These are phyloP conservation scores for Cryphonectria nitschkei DNA, from an alignment of 2,329 filamentous ascomycete genomes.

Conservation along the genomic window DNA sequence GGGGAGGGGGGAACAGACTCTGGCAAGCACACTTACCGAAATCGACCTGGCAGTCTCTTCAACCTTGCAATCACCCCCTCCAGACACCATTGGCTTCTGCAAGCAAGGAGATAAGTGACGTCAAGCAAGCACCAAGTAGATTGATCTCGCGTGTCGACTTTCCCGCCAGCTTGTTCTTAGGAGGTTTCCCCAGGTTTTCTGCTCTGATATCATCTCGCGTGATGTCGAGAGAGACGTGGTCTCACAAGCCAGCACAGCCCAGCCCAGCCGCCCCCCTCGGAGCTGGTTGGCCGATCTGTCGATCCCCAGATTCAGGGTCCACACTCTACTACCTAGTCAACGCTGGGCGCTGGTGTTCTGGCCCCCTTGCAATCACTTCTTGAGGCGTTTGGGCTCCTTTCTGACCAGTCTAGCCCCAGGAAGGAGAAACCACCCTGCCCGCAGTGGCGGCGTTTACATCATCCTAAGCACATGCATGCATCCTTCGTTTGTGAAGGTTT, in stretches of 20 bases:
- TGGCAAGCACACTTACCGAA: neutral
- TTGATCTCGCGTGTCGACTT: neutral
- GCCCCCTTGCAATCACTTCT: neutral
- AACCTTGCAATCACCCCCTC: neutral
- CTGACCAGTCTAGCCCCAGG: neutral
- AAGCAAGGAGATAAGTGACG: neutral
- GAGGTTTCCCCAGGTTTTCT: neutral
- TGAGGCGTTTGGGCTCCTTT: neutral
- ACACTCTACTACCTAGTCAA: constrained; percentile 10
- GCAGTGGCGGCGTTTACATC: neutral
- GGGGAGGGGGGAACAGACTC: neutral
- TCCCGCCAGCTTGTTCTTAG: neutral
- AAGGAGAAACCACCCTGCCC: neutral
- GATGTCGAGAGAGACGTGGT: constrained; percentile 9
- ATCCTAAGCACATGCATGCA: neutral
- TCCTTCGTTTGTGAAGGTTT: neutral
- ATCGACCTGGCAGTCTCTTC: neutral
- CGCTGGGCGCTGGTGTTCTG: neutral
- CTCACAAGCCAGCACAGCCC: neutral
- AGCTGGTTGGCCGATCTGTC: constrained; percentile 18
- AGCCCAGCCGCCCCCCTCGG: neutral
- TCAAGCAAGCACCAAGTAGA: neutral
- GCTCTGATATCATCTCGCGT: constrained; percentile 23
- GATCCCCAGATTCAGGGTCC: constrained; percentile 27
- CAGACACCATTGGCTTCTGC: neutral